These are phyloP conservation scores for Globisporangium nunn DNA, from an alignment of 352 stramenopile genomes.

Conservation along the genomic window DNA sequence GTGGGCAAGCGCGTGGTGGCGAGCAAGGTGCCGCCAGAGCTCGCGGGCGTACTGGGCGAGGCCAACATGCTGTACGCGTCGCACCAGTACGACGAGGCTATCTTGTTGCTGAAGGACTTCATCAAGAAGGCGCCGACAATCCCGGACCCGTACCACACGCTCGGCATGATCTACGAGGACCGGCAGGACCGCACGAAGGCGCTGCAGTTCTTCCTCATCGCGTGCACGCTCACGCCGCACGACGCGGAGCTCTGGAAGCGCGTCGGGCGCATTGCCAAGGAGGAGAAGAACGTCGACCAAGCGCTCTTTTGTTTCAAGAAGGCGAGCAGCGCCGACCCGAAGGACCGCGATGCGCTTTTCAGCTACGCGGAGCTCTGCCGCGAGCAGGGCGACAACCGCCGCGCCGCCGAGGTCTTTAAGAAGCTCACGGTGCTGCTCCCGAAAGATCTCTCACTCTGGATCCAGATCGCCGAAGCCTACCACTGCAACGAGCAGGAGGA, in stretches of 20 bases:
- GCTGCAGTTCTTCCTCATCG: slow-evolving; percentile 83
- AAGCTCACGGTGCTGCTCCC: slow-evolving; percentile 67
- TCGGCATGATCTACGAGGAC: slow-evolving; percentile 87
- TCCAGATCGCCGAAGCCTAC: slow-evolving; percentile 83
- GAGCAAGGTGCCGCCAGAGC: slow-evolving; percentile 72
- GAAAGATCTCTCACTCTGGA: slow-evolving; percentile 76
- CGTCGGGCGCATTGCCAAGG: slow-evolving; percentile 77
- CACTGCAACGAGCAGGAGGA: slow-evolving; percentile 85
- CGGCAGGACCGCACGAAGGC: slow-evolving; percentile 73
- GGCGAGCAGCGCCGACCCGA: slow-evolving; percentile 67
- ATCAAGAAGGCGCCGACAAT: slow-evolving; percentile 87
- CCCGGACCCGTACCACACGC: slow-evolving; percentile 79
- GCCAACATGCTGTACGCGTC: slow-evolving; percentile 86
- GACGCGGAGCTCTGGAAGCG: slow-evolving; percentile 84
- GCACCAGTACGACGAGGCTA: slow-evolving; percentile 79
- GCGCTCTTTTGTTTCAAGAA: slow-evolving; percentile 85
- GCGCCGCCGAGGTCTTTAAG: slow-evolving; percentile 74
- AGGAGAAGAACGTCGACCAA: slow-evolving; percentile 83
- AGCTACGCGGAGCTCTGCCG: slow-evolving; percentile 77
- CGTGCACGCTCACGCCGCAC: slow-evolving; percentile 72
- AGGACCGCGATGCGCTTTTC: slow-evolving; percentile 76
- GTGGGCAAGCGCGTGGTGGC: slow-evolving; percentile 52
- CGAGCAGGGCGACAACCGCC: slow-evolving; percentile 69
- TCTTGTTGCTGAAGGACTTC: slow-evolving; percentile 79
- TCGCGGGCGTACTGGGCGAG: slow-evolving; percentile 72